Evolutionary conservation across 352 stramenopile genomes (phyloP).

Genomic region (Globisporangium iwayamae): DNA sequence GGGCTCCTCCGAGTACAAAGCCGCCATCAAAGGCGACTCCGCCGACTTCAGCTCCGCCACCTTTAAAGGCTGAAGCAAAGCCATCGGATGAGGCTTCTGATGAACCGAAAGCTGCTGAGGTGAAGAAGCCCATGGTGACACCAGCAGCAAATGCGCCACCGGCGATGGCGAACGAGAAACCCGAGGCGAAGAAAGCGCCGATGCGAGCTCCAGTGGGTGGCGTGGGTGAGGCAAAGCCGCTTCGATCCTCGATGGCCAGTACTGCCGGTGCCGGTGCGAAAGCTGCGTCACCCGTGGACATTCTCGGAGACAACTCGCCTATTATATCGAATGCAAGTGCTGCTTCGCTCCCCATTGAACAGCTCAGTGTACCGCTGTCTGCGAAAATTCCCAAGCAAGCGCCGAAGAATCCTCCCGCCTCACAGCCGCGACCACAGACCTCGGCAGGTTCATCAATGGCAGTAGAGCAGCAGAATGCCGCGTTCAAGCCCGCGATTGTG

Average conservation of each 20-base stretch:
- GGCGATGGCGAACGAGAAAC: constrained; percentile 5
- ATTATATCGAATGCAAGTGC: constrained; percentile 20
- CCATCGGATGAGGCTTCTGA: background rate
- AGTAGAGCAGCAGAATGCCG: background rate
- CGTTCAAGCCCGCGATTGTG: constrained; percentile 22
- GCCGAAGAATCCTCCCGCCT: background rate
- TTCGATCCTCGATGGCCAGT: constrained; percentile 1
- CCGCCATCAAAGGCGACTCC: constrained; percentile 9
- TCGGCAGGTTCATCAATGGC: background rate
- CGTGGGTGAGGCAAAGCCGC: constrained; percentile 15
- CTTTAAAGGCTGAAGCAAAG: constrained; percentile 28
- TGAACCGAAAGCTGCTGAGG: constrained; percentile 6
- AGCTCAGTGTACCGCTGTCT: constrained; percentile 12
- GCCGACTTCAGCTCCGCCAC: background rate
- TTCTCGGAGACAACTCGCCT: constrained; percentile 33
- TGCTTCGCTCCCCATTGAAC: constrained; percentile 12
- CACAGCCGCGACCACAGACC: constrained; percentile 1
- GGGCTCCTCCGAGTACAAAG: constrained; percentile 16
- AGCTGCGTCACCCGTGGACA: constrained; percentile 30
- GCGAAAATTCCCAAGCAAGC: constrained; percentile 26
- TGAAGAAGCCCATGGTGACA: background rate
- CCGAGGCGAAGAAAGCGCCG: constrained; percentile 1
- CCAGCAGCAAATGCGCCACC: background rate
- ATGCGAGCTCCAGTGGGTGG: background rate
- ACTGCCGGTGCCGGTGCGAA: constrained; percentile 14